Conservation (phyloP, 2,329 filamentous ascomycete genomes). For the Penicillium sp. region DNA sequence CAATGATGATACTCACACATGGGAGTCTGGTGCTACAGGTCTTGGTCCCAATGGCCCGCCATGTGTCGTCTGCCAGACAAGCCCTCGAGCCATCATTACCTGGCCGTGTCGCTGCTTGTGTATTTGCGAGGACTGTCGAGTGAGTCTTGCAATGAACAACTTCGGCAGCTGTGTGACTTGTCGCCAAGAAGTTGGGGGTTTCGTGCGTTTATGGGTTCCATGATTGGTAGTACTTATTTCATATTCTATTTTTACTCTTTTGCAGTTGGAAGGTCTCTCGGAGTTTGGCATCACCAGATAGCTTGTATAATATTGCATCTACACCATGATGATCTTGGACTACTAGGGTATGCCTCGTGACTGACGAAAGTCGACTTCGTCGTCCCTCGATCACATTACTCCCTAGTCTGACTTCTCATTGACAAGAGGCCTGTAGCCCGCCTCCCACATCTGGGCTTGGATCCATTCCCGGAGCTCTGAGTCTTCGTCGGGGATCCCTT, state of each 20-base stretch:
- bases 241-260: neutral
- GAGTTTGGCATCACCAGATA: constrained; percentile 5
- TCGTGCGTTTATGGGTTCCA: constrained; percentile 89
- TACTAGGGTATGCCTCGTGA: neutral
- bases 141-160: constrained; percentile 94
- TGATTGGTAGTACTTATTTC: constrained; percentile 19
- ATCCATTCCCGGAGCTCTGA: constrained; percentile 43
- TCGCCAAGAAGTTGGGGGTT: constrained; percentile 81
- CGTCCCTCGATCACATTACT: neutral
- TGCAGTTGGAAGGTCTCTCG: neutral
- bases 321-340: neutral
- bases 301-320: constrained; percentile 22
- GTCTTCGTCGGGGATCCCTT: constrained; percentile 61
- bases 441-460: constrained; percentile 46
- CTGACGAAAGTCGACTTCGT: neutral
- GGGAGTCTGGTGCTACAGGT: constrained; percentile 72
- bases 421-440: constrained; percentile 36
- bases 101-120: constrained; percentile 97
- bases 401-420: constrained; percentile 1
- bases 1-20: constrained; percentile 43
- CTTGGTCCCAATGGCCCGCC: constrained; percentile 75
- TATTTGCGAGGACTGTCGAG: constrained; percentile 90
- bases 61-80: constrained; percentile 89
- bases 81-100: constrained; percentile 83
- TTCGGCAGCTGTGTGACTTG: constrained; percentile 97